Percentiles rank a stretch among this genome's conserved stretches.
phyloP scores from a whole-genome alignment of 1,139 yeast species.

The Suzukiozyma palmioleophila region DNA sequence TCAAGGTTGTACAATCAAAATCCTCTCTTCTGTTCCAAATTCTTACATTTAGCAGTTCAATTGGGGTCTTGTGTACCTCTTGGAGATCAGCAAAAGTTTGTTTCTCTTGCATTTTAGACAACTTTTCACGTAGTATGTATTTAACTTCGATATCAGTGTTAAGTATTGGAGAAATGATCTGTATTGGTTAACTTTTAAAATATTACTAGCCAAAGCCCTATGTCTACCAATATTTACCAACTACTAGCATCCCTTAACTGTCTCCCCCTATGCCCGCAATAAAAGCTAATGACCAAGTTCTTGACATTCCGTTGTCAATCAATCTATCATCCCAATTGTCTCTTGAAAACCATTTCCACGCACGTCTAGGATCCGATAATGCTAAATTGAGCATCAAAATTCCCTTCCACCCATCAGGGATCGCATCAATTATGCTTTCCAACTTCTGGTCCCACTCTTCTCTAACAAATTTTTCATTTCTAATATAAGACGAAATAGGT shows the following conservation, averaged over 20 bases:
- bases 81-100: too few relatives aligned
- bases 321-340: conserved; percentile 33
- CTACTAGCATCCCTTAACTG: not conserved
- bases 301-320: conserved; percentile 43
- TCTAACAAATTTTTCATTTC: conserved; percentile 31
- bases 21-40: too few relatives aligned
- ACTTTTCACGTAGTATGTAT: too few relatives aligned
- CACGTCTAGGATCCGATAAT: conserved; percentile 28
- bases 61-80: too few relatives aligned
- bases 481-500: conserved; percentile 37
- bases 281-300: conserved; percentile 43
- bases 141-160: too few relatives aligned
- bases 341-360: conserved; percentile 39
- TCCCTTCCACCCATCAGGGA: conserved; percentile 47
- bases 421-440: conserved; percentile 25
- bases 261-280: conserved; percentile 36
- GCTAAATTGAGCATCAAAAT: conserved; percentile 38
- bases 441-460: conserved; percentile 44
- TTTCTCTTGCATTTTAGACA: too few relatives aligned
- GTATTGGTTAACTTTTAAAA: too few relatives aligned
- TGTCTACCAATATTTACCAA: too few relatives aligned
- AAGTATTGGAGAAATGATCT: too few relatives aligned
- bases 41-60: too few relatives aligned
- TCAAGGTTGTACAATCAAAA: too few relatives aligned
- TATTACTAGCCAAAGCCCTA: too few relatives aligned